Percentiles rank a stretch among this genome's conserved stretches.
phyloP scores from a whole-genome alignment of 73 alveolate species.

The Tetrahymena malaccensis region DNA sequence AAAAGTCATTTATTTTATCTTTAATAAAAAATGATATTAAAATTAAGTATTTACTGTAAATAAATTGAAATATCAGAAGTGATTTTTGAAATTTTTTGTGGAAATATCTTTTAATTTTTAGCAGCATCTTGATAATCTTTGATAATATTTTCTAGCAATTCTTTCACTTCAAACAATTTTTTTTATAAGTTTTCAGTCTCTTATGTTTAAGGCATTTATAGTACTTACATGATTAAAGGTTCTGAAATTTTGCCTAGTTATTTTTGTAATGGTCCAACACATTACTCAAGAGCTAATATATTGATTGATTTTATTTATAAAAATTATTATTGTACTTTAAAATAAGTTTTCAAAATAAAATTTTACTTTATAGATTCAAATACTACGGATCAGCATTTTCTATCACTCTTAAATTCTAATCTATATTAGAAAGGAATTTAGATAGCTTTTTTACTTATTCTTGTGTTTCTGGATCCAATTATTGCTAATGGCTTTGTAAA shows the following conservation, averaged over 20 bases:
- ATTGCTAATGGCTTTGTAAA: not conserved
- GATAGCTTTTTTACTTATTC: not conserved
- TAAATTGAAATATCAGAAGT: not conserved
- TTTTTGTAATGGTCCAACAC: not conserved
- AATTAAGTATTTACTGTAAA: not conserved
- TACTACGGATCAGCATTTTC: not conserved
- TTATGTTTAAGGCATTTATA: not conserved
- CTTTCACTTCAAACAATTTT: not conserved
- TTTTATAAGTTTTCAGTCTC: not conserved
- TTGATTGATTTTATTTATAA: not conserved
- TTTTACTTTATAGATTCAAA: not conserved
- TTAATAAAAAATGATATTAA: too few relatives aligned
- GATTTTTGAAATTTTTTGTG: not conserved
- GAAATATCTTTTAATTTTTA: not conserved
- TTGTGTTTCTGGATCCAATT: not conserved
- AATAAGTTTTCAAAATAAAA: not conserved
- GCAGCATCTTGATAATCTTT: not conserved
- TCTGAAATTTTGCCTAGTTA: not conserved
- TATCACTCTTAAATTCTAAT: not conserved
- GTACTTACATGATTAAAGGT: not conserved
- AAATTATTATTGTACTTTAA: too few relatives aligned
- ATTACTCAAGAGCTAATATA: not conserved
- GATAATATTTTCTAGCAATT: not conserved
- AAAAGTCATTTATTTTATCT: too few relatives aligned
- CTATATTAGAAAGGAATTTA: not conserved